phyloP scores from a whole-genome alignment of 805 yeast genomes.

The Candida taoyuanica region DNA sequence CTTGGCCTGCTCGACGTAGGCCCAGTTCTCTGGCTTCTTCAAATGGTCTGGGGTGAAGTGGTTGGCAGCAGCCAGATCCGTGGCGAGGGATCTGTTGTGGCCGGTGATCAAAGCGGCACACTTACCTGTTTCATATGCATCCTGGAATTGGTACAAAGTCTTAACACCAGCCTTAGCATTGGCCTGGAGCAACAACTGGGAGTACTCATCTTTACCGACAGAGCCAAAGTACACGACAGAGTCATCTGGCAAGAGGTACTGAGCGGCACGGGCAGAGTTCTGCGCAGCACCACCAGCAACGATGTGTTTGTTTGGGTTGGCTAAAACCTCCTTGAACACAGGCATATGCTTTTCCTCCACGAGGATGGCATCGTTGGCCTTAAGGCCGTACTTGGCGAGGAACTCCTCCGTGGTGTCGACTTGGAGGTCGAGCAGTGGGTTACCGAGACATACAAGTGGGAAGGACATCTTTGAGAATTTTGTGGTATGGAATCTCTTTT shows the following conservation, averaged over 20 bases:
- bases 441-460: slow-evolving; percentile 81
- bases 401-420: slow-evolving; percentile 64
- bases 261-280: slow-evolving; percentile 98
- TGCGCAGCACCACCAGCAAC: slow-evolving; percentile 99
- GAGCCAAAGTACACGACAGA: slow-evolving; percentile 94
- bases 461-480: slow-evolving; percentile 41
- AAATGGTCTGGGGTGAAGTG: slow-evolving; percentile 89
- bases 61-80: slow-evolving; percentile 97
- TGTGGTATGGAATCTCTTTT: neutral
- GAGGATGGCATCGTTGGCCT: slow-evolving; percentile 91
- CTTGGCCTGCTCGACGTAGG: slow-evolving; percentile 71
- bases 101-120: slow-evolving; percentile 95
- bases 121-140: slow-evolving; percentile 82
- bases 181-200: slow-evolving; percentile 76
- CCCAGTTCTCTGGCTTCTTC: slow-evolving; percentile 87
- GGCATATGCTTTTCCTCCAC: slow-evolving; percentile 79
- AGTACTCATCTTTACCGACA: slow-evolving; percentile 88
- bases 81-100: slow-evolving; percentile 84
- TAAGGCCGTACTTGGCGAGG: slow-evolving; percentile 75
- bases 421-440: slow-evolving; percentile 87
- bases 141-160: slow-evolving; percentile 80
- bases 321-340: slow-evolving; percentile 74
- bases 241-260: slow-evolving; percentile 73
- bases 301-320: slow-evolving; percentile 53
- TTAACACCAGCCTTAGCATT: slow-evolving; percentile 84